Percentiles rank a stretch among this genome's conserved stretches.
Conservation (phyloP, 352 stramenopile genomes). For the Pythium chondricola region DNA sequence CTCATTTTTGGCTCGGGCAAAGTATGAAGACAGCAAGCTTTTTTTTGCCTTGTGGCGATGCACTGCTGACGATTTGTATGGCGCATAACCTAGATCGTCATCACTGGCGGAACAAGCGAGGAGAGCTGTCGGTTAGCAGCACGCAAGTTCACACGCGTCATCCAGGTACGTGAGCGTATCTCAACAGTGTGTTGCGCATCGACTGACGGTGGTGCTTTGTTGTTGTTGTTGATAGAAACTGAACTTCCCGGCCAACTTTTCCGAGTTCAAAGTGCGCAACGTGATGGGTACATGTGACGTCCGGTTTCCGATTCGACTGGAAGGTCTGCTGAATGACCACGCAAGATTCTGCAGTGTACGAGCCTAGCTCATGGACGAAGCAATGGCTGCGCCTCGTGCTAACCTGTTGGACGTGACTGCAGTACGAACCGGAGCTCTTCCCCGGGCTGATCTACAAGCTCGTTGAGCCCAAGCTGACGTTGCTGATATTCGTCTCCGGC, state of each 20-base stretch:
- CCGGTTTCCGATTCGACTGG: constrained; percentile 97
- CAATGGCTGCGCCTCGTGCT: neutral
- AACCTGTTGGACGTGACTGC: no score
- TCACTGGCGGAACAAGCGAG: constrained; percentile 79
- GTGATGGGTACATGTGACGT: constrained; percentile 98
- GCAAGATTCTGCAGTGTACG: constrained; percentile 91
- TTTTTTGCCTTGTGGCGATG: no score
- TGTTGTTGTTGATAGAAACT: constrained; percentile 57
- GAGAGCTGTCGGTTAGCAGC: constrained; percentile 77
- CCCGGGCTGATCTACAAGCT: constrained; percentile 99
- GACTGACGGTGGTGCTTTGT: no score
- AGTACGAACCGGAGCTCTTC: constrained; percentile 99
- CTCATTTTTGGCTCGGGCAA: constrained; percentile 98
- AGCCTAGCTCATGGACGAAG: constrained; percentile 7
- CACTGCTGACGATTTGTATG: neutral
- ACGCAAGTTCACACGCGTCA: constrained; percentile 82
- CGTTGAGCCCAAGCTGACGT: constrained; percentile 95
- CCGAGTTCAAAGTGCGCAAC: constrained; percentile 95
- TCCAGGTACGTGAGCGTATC: constrained; percentile 42
- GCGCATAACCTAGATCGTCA: constrained; percentile 54
- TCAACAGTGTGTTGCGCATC: neutral
- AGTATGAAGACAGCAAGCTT: constrained; percentile 29
- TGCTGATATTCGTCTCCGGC: constrained; percentile 99
- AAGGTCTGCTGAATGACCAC: constrained; percentile 96
- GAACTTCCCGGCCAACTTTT: constrained; percentile 81